Conservation (phyloP, 768 basidiomycete species). For the Termitomyces sp. region DNA sequence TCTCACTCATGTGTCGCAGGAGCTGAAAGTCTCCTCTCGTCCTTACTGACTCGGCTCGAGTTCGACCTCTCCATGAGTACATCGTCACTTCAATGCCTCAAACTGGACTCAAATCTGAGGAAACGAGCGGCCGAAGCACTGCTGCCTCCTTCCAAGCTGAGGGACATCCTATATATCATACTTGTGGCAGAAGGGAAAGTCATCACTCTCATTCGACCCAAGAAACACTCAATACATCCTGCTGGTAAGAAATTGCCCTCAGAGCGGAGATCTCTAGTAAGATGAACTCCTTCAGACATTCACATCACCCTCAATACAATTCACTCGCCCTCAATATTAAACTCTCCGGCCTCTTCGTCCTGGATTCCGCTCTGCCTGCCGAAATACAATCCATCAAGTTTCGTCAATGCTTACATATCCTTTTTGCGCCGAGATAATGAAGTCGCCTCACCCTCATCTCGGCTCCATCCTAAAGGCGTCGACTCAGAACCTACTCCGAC, state of each 20-base stretch:
- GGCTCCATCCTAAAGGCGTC: conserved; percentile 3
- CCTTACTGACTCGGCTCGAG: conserved; percentile 69
- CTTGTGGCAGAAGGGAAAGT: conserved; percentile 78
- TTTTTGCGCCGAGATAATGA: conserved; percentile 54
- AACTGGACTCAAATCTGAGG: conserved; percentile 66
- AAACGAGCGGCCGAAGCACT: conserved; percentile 77
- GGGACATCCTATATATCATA: conserved; percentile 91
- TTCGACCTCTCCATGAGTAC: conserved; percentile 79
- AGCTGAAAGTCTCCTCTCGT: conserved; percentile 76
- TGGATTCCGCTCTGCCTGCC: conserved; percentile 98
- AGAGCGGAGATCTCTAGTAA: not conserved
- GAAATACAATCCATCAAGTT: conserved; percentile 85
- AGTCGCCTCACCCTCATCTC: conserved; percentile 13
- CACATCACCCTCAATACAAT: conserved; percentile 93
- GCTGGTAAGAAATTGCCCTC: conserved; percentile 50
- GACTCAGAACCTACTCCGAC: conserved; percentile 13
- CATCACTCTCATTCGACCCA: conserved; percentile 85
- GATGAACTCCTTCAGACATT: conserved; percentile 53
- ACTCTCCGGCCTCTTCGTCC: conserved; percentile 76
- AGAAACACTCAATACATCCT: conserved; percentile 94
- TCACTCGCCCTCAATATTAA: conserved; percentile 73
- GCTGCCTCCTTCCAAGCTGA: conserved; percentile 79
- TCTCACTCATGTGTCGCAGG: conserved; percentile 42
- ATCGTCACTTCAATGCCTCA: conserved; percentile 79
- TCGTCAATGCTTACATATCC: conserved; percentile 88